Evolutionary conservation across 192 early-diverging fungal species (phyloP).

Genomic region (Backusella macrospora): DNA sequence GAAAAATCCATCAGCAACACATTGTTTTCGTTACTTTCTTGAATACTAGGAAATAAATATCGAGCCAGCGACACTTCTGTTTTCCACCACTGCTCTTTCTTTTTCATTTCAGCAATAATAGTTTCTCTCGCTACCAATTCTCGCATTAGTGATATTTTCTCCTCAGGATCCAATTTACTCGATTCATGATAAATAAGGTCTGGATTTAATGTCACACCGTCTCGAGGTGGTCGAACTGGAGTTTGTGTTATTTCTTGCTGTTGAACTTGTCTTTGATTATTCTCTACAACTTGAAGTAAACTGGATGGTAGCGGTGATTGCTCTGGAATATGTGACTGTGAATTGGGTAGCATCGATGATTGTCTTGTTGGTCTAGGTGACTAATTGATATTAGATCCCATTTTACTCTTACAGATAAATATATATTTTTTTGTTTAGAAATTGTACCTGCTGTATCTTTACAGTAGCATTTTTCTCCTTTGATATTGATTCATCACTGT

Average conservation of each 20-base stretch:
- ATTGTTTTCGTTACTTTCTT: background rate
- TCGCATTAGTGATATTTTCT: slow-evolving; percentile 12
- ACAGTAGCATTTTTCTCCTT: background rate
- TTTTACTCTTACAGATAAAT: background rate
- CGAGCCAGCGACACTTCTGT: slow-evolving; percentile 41
- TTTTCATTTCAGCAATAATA: slow-evolving; percentile 37
- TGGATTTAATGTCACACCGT: background rate
- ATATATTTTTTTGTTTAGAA: background rate
- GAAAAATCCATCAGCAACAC: slow-evolving; percentile 7
- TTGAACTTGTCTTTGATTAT: background rate
- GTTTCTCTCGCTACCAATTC: slow-evolving; percentile 37
- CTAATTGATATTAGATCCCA: background rate
- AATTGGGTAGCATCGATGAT: background rate
- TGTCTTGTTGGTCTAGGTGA: slow-evolving; percentile 7
- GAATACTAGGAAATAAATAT: background rate
- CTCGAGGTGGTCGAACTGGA: slow-evolving; percentile 17
- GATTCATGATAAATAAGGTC: background rate
- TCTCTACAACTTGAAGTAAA: background rate
- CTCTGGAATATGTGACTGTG: background rate
- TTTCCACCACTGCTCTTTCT: slow-evolving; percentile 49
- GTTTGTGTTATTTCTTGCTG: slow-evolving; percentile 4
- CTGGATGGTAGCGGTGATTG: background rate
- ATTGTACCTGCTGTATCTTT: background rate
- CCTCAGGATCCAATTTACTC: slow-evolving; percentile 13
- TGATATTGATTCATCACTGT: background rate